phyloP scores from a whole-genome alignment of 257 asterid genomes.

The Nicotiana sylvestris region DNA sequence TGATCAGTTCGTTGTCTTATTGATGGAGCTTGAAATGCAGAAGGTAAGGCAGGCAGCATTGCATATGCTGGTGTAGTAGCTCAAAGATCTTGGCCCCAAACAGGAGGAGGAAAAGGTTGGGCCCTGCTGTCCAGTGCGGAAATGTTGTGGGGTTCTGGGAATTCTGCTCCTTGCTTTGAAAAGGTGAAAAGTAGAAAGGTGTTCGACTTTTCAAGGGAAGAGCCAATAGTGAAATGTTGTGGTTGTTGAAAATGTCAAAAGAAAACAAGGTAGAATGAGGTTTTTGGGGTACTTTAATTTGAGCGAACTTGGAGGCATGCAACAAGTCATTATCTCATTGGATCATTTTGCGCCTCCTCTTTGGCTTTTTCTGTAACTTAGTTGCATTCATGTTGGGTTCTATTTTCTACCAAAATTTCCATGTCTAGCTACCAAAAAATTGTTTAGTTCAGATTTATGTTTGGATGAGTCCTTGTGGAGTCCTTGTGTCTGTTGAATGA shows the following conservation, averaged over 20 bases:
- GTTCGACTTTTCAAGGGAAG: not conserved
- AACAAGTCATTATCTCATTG: not conserved
- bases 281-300: conserved; percentile 1
- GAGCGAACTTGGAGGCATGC: not conserved
- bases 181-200: not conserved
- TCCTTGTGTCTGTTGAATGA: not conserved
- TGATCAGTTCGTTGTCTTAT: not conserved
- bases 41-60: not conserved
- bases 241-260: not conserved
- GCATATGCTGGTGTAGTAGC: not conserved
- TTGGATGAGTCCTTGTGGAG: not conserved
- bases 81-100: not conserved
- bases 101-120: not conserved
- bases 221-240: not conserved
- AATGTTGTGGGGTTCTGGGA: not conserved
- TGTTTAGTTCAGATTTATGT: not conserved
- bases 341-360: not conserved
- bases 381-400: not conserved
- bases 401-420: not conserved
- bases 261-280: not conserved
- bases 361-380: not conserved
- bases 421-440: not conserved
- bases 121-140: not conserved
- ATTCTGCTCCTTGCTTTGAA: conserved; percentile 3
- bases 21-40: not conserved